Conservation (phyloP, 306 rosid species). For the Ziziphus jujuba region DNA sequence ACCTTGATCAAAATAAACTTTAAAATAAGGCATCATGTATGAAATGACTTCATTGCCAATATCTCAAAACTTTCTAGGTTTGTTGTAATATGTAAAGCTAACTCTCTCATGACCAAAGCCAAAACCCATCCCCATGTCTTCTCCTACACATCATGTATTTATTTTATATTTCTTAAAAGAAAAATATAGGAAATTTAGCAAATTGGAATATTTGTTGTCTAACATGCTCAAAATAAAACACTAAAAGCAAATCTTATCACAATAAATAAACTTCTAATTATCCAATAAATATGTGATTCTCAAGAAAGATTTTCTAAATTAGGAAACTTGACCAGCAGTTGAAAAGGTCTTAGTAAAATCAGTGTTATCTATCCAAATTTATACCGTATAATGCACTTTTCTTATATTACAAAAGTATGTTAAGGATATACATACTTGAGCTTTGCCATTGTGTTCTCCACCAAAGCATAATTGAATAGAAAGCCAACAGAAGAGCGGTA, state of each 20-base stretch:
- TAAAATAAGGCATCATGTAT: background rate
- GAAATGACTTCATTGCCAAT: background rate
- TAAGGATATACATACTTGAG: conserved; percentile 78
- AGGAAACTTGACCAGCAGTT: conserved; percentile 18
- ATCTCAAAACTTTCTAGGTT: background rate
- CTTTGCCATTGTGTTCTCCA: conserved; percentile 99
- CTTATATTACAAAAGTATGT: background rate
- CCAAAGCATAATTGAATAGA: conserved; percentile 99
- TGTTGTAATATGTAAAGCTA: no score
- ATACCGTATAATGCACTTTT: background rate
- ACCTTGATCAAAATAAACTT: background rate
- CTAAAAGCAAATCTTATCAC: background rate
- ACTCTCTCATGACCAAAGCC: background rate
- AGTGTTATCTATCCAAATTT: background rate
- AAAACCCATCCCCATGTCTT: background rate
- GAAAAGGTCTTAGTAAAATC: conserved; percentile 14
- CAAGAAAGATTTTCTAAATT: background rate
- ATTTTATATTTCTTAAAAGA: background rate
- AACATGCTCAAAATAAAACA: background rate
- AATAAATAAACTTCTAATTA: background rate
- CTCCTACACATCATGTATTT: background rate
- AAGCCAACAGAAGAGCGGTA: conserved; percentile 92
- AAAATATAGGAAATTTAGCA: background rate
- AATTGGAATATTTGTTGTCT: background rate
- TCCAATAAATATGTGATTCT: background rate